Conservation (phyloP, 2,329 filamentous ascomycete genomes). For the Fusarium longipes region DNA sequence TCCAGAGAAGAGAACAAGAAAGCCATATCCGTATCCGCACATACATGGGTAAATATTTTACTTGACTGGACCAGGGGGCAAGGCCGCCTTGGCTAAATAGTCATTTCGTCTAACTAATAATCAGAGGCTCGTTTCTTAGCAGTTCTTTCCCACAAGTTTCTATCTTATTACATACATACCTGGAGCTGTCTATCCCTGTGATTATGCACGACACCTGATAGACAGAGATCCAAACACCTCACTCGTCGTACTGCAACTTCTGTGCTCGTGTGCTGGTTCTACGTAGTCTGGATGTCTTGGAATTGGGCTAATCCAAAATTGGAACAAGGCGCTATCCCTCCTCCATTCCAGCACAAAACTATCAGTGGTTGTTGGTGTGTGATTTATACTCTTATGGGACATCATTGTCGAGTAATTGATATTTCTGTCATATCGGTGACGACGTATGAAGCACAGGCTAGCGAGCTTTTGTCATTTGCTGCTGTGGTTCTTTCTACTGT, state of each 20-base stretch:
- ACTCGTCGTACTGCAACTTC: background rate
- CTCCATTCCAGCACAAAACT: conserved; percentile 30
- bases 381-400: conserved; percentile 21
- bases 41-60: background rate
- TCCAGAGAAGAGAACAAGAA: background rate
- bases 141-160: background rate
- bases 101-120: conserved; percentile 22
- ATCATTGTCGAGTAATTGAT: conserved; percentile 21
- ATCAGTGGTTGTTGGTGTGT: conserved; percentile 25
- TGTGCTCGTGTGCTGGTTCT: conserved; percentile 14
- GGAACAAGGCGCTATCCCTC: conserved; percentile 13
- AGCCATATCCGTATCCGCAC: background rate
- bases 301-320: conserved; percentile 8
- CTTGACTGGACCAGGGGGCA: background rate
- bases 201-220: background rate
- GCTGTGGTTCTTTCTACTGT: conserved; percentile 4
- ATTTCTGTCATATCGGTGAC: conserved; percentile 4
- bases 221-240: background rate
- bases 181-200: background rate
- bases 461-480: background rate
- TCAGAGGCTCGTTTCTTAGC: conserved; percentile 23
- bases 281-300: conserved; percentile 7
- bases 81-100: background rate
- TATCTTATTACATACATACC: background rate
- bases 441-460: conserved; percentile 1